phyloP scores from a whole-genome alignment of 2,329 filamentous ascomycete genomes.

The Lecanicillium sp. region DNA sequence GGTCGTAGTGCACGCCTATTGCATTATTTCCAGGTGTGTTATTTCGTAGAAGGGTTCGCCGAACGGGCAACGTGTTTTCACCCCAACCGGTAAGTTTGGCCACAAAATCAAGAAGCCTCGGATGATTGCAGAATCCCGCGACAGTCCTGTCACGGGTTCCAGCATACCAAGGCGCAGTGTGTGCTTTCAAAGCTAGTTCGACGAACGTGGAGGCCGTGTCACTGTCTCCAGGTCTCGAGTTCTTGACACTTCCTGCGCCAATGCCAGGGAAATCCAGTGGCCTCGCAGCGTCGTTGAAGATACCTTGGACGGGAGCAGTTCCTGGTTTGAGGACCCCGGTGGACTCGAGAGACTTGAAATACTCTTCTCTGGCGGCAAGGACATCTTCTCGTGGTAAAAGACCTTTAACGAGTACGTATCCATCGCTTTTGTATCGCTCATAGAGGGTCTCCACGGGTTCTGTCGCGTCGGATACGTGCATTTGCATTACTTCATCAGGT shows the following conservation, averaged over 20 bases:
- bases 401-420: conserved; percentile 48
- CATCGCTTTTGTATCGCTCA: conserved; percentile 28
- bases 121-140: conserved; percentile 44
- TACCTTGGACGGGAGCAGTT: conserved; percentile 41
- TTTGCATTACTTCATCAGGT: conserved; percentile 31
- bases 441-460: conserved; percentile 39
- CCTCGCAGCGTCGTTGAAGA: conserved; percentile 28
- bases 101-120: conserved; percentile 39
- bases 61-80: conserved; percentile 28
- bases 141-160: conserved; percentile 10
- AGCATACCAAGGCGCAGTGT: conserved; percentile 41
- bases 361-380: conserved; percentile 39
- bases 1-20: conserved; percentile 54
- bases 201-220: conserved; percentile 17
- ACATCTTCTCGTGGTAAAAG: conserved; percentile 46
- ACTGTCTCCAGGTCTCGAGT: conserved; percentile 35
- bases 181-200: conserved; percentile 41
- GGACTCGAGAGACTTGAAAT: conserved; percentile 45
- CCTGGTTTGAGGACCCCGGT: conserved; percentile 49
- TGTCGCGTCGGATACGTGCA: conserved; percentile 33
- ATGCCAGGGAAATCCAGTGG: conserved; percentile 23
- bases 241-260: conserved; percentile 40
- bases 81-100: conserved; percentile 46
- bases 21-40: conserved; percentile 49
- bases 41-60: conserved; percentile 41